These are phyloP conservation scores for Euphrasia confusa DNA, from an alignment of 257 asterid species.

Conservation along the genomic window DNA sequence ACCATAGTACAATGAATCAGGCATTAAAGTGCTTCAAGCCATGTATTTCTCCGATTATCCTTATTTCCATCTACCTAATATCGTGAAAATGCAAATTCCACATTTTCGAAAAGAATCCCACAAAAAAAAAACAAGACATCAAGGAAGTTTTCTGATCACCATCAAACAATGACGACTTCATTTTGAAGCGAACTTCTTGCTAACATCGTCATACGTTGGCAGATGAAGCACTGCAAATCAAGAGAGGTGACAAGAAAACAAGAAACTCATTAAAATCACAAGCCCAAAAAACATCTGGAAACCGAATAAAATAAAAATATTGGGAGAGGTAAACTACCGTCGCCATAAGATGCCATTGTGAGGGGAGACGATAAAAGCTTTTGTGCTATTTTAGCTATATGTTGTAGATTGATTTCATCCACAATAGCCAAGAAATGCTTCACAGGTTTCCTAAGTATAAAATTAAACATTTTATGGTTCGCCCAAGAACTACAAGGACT, in stretches of 20 bases:
- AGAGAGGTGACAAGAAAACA: neutral
- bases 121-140: conserved; percentile 1
- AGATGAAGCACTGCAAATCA: conserved; percentile 56
- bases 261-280: neutral
- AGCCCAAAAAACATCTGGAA: neutral
- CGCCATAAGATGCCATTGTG: conserved; percentile 93
- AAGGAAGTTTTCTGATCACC: neutral
- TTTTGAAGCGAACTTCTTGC: conserved; percentile 39
- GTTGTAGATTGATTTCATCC: conserved; percentile 51
- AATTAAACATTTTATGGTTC: neutral
- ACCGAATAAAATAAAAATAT: neutral
- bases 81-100: no score
- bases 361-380: conserved; percentile 72
- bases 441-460: conserved; percentile 64
- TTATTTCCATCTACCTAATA: no score
- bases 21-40: neutral
- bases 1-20: neutral
- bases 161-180: conserved; percentile 12
- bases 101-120: no score
- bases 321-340: conserved; percentile 45
- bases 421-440: conserved; percentile 68
- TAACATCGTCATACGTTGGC: conserved; percentile 68
- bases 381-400: conserved; percentile 42
- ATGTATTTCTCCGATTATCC: neutral
- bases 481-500: neutral